Evolutionary conservation across 257 asterid genomes (phyloP), one percentile per base, ranked within the genome.

Genomic region (Nicotiana benthamiana): DNA sequence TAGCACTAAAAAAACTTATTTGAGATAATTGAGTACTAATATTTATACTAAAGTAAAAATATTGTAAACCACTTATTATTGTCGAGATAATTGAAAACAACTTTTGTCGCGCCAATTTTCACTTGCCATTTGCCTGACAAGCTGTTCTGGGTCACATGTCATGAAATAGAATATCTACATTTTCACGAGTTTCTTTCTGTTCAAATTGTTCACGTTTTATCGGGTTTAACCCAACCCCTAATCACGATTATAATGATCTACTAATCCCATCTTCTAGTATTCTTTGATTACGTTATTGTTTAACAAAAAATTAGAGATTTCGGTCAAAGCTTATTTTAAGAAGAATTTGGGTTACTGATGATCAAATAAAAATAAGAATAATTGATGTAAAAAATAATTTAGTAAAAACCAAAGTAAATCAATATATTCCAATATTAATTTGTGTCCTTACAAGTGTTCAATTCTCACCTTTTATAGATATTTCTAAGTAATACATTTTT

Each of bases 141-240:
- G 51, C 17, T 70, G 54, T 43, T 46, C 12, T 24, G 40, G 60
- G 60, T 72, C 40, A 72, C 60, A 24, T 72, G 40, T 70, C 77
- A 20, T 12, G 78, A 46, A 72, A 72, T 72, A 22, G 60, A 6
- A 7, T 68, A 68, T 68, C 9, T 1, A 20, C 60, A 72, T 24
- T 46, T 72, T 70, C 78, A 72, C 78, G 60, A 72, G 78, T 72
- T 72, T 72, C 79, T 74, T 26, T 13, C 61, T 74, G 62, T 74
- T 46, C 77, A 72, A 60, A 72, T 22, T 43, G 59, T 72, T 74
- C 79, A 24, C 62, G 79, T 74, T 74, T 74, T 24, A 8, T 2
- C 43, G 9, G 0, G 48, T 48, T 74, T 46, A 72, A 72, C 48
- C 24, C 8, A 16, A 54, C 9, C 22, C 3, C 62, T 6, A 46